Conservation (phyloP, 1,284 basidiomycete species). For the Lentinus polychrous region DNA sequence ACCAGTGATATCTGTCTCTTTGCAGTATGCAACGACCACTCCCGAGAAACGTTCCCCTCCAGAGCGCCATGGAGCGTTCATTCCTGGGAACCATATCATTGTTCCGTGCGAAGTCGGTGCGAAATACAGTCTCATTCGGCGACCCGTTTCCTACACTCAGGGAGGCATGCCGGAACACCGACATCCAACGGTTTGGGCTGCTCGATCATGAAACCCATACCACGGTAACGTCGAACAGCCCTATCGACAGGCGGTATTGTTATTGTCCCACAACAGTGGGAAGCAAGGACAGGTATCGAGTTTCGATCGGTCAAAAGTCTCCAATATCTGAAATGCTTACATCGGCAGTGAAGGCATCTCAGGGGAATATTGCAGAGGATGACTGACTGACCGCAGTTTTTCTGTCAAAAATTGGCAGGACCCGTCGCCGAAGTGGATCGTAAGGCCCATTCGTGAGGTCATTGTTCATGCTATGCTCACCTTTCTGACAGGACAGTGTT, state of each 20-base stretch:
- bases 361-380: too few species aligned
- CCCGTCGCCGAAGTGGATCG: neutral
- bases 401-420: neutral
- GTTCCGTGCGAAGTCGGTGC: conserved; percentile 1
- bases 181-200: neutral
- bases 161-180: neutral
- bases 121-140: neutral
- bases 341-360: too few species aligned
- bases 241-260: neutral
- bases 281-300: conserved; percentile 5
- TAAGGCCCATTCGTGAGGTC: neutral
- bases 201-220: conserved; percentile 1
- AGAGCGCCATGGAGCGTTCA: neutral
- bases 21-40: neutral
- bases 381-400: conserved; percentile 6
- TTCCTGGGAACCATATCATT: neutral
- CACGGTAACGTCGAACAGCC: conserved; percentile 1
- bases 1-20: neutral
- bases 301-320: conserved; percentile 2
- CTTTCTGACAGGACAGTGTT: neutral
- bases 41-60: neutral
- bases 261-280: conserved; percentile 5
- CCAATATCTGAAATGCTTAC: neutral
- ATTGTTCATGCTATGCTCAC: neutral
- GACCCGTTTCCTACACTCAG: neutral